Conservation (phyloP, 2,329 filamentous ascomycete species). For the Uncinocarpus reesii region DNA sequence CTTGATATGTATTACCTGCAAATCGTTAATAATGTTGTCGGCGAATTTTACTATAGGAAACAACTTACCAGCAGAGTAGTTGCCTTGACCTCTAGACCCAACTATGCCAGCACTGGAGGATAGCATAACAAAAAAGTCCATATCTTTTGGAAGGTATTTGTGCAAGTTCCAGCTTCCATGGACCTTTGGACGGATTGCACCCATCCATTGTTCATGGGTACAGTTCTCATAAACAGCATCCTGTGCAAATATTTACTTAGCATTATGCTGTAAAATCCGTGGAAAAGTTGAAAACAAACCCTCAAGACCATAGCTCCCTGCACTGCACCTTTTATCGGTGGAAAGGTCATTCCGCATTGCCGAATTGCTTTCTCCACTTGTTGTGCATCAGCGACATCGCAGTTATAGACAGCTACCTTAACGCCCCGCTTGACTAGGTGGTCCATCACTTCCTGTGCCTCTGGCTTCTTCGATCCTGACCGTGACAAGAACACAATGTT, state of each 20-base stretch:
- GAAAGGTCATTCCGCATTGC: background rate
- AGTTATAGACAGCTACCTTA: background rate
- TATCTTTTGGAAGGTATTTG: conserved; percentile 18
- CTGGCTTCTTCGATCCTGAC: too few relatives aligned
- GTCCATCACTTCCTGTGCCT: too few relatives aligned
- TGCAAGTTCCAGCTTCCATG: conserved; percentile 26
- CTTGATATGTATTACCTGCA: conserved; percentile 30
- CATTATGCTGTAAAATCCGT: background rate
- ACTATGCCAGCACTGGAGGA: conserved; percentile 31
- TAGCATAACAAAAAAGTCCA: conserved; percentile 37
- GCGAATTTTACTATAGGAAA: too few relatives aligned
- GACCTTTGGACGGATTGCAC: conserved; percentile 28
- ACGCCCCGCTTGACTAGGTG: too few relatives aligned
- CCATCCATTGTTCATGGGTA: conserved; percentile 24
- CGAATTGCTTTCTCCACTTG: background rate
- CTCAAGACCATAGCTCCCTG: conserved; percentile 18
- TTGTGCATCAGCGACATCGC: background rate
- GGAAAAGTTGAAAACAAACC: background rate
- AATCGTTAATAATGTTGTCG: too few relatives aligned
- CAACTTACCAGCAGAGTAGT: conserved; percentile 33
- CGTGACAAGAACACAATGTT: too few relatives aligned
- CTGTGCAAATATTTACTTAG: background rate
- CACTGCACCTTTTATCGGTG: conserved; percentile 18
- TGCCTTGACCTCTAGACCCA: conserved; percentile 23
- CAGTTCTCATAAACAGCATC: background rate